Evolutionary conservation across 2,329 filamentous ascomycete genomes (phyloP).

Genomic region (Diaporthe vaccinii): DNA sequence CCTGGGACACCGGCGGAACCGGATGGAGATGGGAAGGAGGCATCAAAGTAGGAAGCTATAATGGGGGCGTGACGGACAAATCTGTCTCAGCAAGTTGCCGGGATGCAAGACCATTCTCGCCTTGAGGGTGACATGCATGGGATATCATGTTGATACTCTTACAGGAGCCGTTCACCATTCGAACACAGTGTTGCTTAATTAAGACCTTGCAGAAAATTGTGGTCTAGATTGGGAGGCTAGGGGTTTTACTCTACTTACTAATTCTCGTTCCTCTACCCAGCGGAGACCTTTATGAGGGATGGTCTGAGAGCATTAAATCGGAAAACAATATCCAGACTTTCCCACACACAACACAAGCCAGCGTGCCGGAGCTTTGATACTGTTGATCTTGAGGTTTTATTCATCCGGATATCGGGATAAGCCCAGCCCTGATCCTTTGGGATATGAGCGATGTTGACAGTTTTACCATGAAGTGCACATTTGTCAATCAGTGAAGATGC

Average conservation of each 20-base stretch:
- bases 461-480: neutral
- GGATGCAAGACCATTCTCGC: neutral
- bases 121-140: too few species aligned
- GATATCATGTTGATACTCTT: neutral
- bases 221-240: neutral
- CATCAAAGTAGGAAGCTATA: neutral
- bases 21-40: neutral
- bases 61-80: neutral
- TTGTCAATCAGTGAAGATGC: neutral
- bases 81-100: neutral
- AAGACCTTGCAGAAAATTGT: neutral
- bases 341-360: too few species aligned
- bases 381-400: too few species aligned
- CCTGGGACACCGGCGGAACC: constrained; percentile 31
- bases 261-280: neutral
- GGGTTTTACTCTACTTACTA: neutral
- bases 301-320: neutral
- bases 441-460: too few species aligned
- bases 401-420: too few species aligned
- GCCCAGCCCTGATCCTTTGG: too few species aligned
- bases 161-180: neutral
- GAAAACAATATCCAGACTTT: too few species aligned
- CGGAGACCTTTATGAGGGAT: neutral
- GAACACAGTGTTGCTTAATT: neutral
- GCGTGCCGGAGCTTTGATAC: too few species aligned